These are phyloP conservation scores for Boletus rubescentipes DNA, from an alignment of 768 basidiomycete species.

Conservation along the genomic window DNA sequence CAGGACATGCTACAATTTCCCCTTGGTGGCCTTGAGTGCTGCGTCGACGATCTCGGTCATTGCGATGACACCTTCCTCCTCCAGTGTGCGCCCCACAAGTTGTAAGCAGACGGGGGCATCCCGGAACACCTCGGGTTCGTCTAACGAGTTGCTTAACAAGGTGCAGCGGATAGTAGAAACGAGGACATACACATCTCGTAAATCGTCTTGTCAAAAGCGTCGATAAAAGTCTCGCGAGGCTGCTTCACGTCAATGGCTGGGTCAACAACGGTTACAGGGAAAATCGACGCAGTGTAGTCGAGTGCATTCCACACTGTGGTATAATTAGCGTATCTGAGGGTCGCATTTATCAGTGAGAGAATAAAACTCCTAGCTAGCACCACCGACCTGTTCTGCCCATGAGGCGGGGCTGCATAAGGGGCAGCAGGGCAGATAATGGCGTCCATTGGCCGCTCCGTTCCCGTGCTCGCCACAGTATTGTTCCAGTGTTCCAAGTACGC, in stretches of 20 bases:
- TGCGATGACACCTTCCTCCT: conserved; percentile 72
- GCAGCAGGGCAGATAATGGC: conserved; percentile 69
- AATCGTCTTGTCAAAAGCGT: conserved; percentile 44
- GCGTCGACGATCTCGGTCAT: conserved; percentile 66
- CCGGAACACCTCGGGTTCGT: conserved; percentile 53
- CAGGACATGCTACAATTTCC: background rate
- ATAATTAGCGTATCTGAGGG: conserved; percentile 45
- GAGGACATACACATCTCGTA: conserved; percentile 53
- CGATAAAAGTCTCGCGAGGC: conserved; percentile 47
- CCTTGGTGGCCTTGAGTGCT: conserved; percentile 40
- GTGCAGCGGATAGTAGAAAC: background rate
- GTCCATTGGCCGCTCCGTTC: conserved; percentile 73
- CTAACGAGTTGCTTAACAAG: conserved; percentile 33
- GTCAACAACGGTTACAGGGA: conserved; percentile 67
- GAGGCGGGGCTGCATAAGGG: conserved; percentile 60
- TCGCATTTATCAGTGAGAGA: background rate
- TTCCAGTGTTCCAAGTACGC: conserved; percentile 66
- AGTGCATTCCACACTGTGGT: conserved; percentile 66
- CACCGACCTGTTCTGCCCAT: conserved; percentile 54
- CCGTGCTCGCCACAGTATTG: conserved; percentile 46
- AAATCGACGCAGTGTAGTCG: conserved; percentile 61
- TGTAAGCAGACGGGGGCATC: conserved; percentile 66
- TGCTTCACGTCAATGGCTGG: conserved; percentile 48
- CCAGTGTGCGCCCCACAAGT: conserved; percentile 64
- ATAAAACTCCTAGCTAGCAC: background rate